A percentile compares a stretch with the other conserved stretches of the same genome.
Evolutionary conservation across 1,284 basidiomycete species (phyloP).

Genomic region (Puccinia novopanici): DNA sequence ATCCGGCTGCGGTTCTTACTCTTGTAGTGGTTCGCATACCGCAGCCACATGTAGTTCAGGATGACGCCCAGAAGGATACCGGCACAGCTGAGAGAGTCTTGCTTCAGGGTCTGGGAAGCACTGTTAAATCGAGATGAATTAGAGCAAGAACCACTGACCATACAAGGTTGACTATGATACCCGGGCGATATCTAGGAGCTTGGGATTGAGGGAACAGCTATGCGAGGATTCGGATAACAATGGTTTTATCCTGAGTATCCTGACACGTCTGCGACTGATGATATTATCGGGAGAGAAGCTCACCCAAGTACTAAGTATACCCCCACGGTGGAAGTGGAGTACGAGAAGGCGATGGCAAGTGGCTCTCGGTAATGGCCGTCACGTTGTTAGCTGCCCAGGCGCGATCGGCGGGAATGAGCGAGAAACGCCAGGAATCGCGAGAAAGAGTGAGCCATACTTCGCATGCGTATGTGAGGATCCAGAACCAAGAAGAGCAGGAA

Average conservation of each 20-base stretch:
- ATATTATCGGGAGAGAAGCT: background rate
- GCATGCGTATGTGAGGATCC: conserved; percentile 1
- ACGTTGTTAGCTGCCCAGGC: conserved; percentile 40
- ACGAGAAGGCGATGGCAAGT: conserved; percentile 25
- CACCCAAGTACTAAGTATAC: conserved; percentile 47
- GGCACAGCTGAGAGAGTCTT: background rate
- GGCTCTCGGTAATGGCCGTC: conserved; percentile 37
- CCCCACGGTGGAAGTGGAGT: conserved; percentile 10
- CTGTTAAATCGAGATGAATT: background rate
- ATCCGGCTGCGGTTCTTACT: background rate
- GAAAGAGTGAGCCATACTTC: conserved; percentile 42
- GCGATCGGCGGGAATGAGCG: conserved; percentile 15
- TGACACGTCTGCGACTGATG: background rate
- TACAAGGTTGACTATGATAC: conserved; percentile 30
- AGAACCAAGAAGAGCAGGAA: conserved; percentile 22
- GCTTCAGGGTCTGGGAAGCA: background rate
- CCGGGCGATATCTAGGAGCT: conserved; percentile 9
- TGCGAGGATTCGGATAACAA: background rate
- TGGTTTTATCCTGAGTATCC: background rate
- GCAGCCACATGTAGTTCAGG: background rate
- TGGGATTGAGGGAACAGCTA: conserved; percentile 34
- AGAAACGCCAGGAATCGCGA: conserved; percentile 32
- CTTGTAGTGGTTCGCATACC: conserved; percentile 1
- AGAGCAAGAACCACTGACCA: conserved; percentile 13
- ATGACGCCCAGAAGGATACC: background rate